Evolutionary conservation across 2,329 filamentous ascomycete genomes (phyloP), one percentile per base, ranked within the genome.

Genomic region (Thelonectria olida): DNA sequence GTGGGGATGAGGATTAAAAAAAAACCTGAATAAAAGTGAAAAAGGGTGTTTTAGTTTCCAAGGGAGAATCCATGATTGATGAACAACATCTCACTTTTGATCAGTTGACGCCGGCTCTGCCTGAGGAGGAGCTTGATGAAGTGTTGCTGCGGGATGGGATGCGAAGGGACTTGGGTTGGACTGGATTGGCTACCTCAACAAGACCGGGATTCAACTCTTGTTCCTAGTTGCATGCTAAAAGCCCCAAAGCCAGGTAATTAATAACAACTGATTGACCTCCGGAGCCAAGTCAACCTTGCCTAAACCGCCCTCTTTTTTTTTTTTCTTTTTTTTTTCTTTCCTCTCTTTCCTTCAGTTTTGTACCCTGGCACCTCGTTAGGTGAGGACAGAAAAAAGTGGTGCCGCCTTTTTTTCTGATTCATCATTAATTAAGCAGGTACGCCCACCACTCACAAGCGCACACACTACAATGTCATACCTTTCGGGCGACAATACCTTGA

Each of bases 31-130:
- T 3, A 31, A 5, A 3, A 31, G 57, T 39, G 57, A 69, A 63
- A 70, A 62, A 67, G 67, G 34, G 67, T 70, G 69, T 74, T 74
- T 72, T 71, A 68, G 65, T 74, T 72, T 66, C 49, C 63, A 72
- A 72, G 71, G 72, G 69, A 69, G 60, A 39, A 17, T 12, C n/a
- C n/a, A n/a, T 4, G 28, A 31, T 31, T 31, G 28, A 31, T 22
- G 22, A 15, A 39, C 12, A 45, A 25, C 41, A 27, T 45, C 41
- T 45, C 22, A 22, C 28, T 45, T 39, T 22, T 50, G 48, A 63
- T 66, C 58, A 68, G 64, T 67, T 68, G 64, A 65, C 62, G 65
- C 45, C 58, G 31, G 31, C 56, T n/a, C 22, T 39, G 13, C 15
- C 31, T 27, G 19, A 10, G 34, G 27, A 10, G 27, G 6, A 10